These are phyloP conservation scores for Paramarasmius palmivorus DNA, from an alignment of 1,284 basidiomycete genomes.

Conservation along the genomic window DNA sequence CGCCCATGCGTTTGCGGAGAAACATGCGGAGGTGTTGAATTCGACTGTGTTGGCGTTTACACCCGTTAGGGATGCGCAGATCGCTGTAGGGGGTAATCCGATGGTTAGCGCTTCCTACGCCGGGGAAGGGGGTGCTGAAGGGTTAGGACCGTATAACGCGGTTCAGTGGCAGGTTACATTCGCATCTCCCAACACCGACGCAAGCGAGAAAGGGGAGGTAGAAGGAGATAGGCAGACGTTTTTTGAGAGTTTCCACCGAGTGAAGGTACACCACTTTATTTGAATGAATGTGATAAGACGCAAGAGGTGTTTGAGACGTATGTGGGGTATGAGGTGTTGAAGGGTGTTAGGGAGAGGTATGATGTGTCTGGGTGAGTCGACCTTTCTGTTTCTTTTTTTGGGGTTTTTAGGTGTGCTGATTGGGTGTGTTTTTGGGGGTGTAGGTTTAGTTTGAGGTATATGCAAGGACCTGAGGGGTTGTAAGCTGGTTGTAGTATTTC, in stretches of 20 bases:
- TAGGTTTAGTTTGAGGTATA: conserved; percentile 8
- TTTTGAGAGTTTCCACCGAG: conserved; percentile 5
- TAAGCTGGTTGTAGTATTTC: not conserved
- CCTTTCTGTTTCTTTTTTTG: too few species aligned
- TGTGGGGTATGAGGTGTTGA: conserved; percentile 6
- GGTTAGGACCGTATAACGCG: too few species aligned
- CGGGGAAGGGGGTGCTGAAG: too few species aligned
- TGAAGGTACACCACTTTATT: conserved; percentile 11
- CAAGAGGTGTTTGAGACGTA: conserved; percentile 10
- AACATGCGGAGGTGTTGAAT: not conserved
- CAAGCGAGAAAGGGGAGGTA: conserved; percentile 1
- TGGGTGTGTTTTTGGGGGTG: not conserved
- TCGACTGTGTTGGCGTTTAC: too few species aligned
- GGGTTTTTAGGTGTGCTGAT: too few species aligned
- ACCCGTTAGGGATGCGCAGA: too few species aligned
- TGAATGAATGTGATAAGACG: conserved; percentile 26
- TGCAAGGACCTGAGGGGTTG: conserved; percentile 4
- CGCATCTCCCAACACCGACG: not conserved
- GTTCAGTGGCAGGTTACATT: not conserved
- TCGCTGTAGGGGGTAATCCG: too few species aligned
- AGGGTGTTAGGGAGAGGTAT: conserved; percentile 6
- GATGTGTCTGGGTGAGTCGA: conserved; percentile 6
- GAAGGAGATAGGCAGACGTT: not conserved
- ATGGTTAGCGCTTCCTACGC: too few species aligned
- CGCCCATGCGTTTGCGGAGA: conserved; percentile 3